These are phyloP conservation scores for Acanthamoeba healyi DNA, from an alignment of 208 protist genomes.

Conservation along the genomic window DNA sequence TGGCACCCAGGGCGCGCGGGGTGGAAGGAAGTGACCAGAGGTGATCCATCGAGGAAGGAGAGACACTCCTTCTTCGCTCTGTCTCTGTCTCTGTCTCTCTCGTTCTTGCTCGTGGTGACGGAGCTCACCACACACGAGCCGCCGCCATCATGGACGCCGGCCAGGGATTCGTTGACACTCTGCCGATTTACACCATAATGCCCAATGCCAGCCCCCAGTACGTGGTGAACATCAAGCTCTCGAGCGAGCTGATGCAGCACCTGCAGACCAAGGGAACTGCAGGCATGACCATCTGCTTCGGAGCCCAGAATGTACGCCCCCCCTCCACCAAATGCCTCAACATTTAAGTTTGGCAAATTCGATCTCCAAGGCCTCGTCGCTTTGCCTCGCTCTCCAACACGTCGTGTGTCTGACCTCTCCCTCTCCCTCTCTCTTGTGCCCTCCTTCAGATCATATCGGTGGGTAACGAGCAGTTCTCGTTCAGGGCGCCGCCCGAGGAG, in stretches of 20 bases:
- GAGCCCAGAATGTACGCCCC: background rate
- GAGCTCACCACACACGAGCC: too few species aligned
- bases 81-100: background rate
- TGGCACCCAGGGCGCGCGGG: background rate
- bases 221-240: slow-evolving; percentile 50
- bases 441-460: slow-evolving; percentile 18
- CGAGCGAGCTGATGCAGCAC: slow-evolving; percentile 35
- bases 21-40: background rate
- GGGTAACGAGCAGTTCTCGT: slow-evolving; percentile 42
- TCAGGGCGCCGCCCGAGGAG: slow-evolving; percentile 13
- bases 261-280: slow-evolving; percentile 41
- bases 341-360: background rate
- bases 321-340: background rate
- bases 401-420: background rate
- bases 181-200: slow-evolving; percentile 41
- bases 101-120: too few species aligned
- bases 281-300: slow-evolving; percentile 53
- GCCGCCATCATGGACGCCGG: slow-evolving; percentile 46
- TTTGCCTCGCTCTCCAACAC: too few species aligned
- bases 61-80: too few species aligned
- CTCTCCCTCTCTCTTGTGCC: background rate
- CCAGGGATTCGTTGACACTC: slow-evolving; percentile 51
- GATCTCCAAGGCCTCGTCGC: too few species aligned
- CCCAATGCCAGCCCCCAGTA: slow-evolving; percentile 41
- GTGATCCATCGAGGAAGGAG: too few species aligned